Evolutionary conservation across 23 red algal species (phyloP), one percentile per base, ranked within the genome.

Genomic region (Agarophyton chilense): DNA sequence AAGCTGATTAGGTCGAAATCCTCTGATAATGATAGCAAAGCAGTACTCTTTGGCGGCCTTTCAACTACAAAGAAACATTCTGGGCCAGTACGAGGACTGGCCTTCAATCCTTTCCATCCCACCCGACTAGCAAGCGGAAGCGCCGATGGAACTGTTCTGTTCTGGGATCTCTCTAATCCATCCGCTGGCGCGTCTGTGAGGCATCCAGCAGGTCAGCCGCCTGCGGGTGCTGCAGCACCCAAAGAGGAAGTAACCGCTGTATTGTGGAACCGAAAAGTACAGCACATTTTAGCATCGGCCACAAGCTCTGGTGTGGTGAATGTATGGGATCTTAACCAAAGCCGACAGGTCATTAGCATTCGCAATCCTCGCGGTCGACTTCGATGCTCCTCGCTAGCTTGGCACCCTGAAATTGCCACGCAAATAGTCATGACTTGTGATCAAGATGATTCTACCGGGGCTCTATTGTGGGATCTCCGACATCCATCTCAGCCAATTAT

Each of bases 311-410:
- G 96, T 36, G 60, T 92, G 14, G 54, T 88, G 13, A 91, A 83
- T 58, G 78, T 98, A n/a, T 98, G 96, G 96, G 96, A 98, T 52
- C 32, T 95, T 39, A 92, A 91, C 56, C 86, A 98, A 52, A 90
- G 91, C 75, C 72, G 83, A 28, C 86, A 79, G 40, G 96, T 98
- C 43, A 90, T 93, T n/a, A 82, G 73, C 56, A 86, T 98, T 74
- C 87, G 91, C 49, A 84, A 95, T 74, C 92, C 88, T 35, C 72
- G 83, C 35, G 92, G 90, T 21, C 82, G 93, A 41, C 50, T 83
- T 18, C 75, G 87, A 24, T 87, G 86, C 61, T 92, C 86, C 19
- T 86, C 89, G 34, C 52, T 98, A 25, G 91, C 87, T 7, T 98
- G 96, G 96, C 79, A 90, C 50, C 96, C 96, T 22, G 87, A 88